Conservation (phyloP, 352 stramenopile genomes). For the Globisporangium takayamanum region DNA sequence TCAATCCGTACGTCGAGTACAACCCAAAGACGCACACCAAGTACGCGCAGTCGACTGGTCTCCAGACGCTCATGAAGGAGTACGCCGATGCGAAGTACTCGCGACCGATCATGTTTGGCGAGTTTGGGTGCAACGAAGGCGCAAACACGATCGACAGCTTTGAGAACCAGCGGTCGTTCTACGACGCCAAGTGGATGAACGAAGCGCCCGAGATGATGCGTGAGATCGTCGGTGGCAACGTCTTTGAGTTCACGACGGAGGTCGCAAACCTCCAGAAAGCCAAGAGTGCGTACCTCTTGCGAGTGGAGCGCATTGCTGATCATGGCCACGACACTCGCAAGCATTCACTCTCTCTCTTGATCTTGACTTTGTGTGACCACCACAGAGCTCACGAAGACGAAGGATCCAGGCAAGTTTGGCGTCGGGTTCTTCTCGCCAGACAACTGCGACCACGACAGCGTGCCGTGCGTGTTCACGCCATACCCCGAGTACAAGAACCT, state of each 20-base stretch:
- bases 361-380: neutral
- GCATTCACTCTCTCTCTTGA: too few species aligned
- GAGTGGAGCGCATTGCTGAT: too few species aligned
- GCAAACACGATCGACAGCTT: conserved; percentile 59
- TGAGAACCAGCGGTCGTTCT: conserved; percentile 59
- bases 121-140: conserved; percentile 71
- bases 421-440: conserved; percentile 66
- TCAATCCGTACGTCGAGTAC: conserved; percentile 66
- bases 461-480: conserved; percentile 46
- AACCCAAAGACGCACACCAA: conserved; percentile 41
- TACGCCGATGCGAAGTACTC: conserved; percentile 41
- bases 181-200: conserved; percentile 75
- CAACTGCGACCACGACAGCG: conserved; percentile 52
- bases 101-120: conserved; percentile 63
- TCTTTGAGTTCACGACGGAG: conserved; percentile 72
- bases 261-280: conserved; percentile 50
- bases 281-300: conserved; percentile 13
- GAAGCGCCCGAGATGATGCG: conserved; percentile 54
- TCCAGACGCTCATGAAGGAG: conserved; percentile 57
- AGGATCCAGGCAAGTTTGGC: conserved; percentile 60
- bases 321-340: too few species aligned
- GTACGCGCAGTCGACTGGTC: conserved; percentile 48
- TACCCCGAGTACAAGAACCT: conserved; percentile 74
- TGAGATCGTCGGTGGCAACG: conserved; percentile 62
- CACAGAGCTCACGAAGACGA: conserved; percentile 16